phyloP scores from a whole-genome alignment of 371 early-diverging fungal species.

The Apophysomyces sp. region DNA sequence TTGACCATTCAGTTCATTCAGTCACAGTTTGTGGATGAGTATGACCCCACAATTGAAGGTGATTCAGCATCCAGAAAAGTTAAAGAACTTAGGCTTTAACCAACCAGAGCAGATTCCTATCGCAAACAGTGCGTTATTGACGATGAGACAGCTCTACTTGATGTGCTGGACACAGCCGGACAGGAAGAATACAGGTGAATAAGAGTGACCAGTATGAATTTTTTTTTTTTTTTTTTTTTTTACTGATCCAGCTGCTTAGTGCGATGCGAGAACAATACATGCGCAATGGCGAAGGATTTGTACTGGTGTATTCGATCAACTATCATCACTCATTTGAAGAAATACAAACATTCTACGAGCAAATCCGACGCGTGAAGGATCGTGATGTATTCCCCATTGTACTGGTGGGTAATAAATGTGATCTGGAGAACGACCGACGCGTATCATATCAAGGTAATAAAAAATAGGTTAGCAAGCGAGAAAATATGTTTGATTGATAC shows the following conservation, averaged over 20 bases:
- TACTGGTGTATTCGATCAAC: conserved; percentile 61
- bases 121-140: conserved; percentile 75
- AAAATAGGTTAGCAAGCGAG: neutral
- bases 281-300: conserved; percentile 61
- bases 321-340: conserved; percentile 68
- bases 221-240: neutral
- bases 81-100: neutral
- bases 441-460: conserved; percentile 65
- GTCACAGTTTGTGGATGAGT: conserved; percentile 88
- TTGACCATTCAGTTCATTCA: conserved; percentile 91
- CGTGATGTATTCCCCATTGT: conserved; percentile 77
- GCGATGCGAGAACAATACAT: conserved; percentile 85
- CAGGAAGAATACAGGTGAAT: conserved; percentile 79
- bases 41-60: conserved; percentile 95
- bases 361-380: conserved; percentile 76
- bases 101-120: conserved; percentile 64
- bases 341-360: conserved; percentile 57
- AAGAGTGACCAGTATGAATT: neutral
- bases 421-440: conserved; percentile 77
- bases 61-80: conserved; percentile 3
- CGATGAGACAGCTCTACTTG: conserved; percentile 66
- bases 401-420: conserved; percentile 89
- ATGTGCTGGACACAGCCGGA: conserved; percentile 84
- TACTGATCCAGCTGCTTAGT: conserved; percentile 21
- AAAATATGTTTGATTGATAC: neutral